Conservation (phyloP, 371 early-diverging fungal genomes). For the Vairimorpha ceranae region DNA sequence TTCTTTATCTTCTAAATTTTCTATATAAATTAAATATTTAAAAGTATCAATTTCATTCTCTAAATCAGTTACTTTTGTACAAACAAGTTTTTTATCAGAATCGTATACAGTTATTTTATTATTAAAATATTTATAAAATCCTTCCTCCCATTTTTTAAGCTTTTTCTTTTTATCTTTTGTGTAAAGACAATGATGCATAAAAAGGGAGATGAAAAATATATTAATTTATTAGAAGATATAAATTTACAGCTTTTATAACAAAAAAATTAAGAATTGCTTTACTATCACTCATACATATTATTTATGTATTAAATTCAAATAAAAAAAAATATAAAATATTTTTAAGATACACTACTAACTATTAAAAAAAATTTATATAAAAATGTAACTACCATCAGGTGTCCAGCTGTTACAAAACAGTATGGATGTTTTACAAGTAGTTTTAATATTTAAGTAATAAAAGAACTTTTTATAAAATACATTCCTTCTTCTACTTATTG, state of each 20-base stretch:
- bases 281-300: neutral
- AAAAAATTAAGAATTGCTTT: too few relatives aligned
- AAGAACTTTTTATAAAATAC: constrained; percentile 15
- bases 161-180: constrained; percentile 46
- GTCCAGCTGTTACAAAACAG: neutral
- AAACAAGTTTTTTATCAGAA: constrained; percentile 18
- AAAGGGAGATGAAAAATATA: neutral
- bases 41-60: constrained; percentile 35
- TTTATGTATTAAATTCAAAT: neutral
- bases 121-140: constrained; percentile 17
- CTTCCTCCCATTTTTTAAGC: constrained; percentile 43
- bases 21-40: constrained; percentile 39
- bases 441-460: neutral
- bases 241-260: too few relatives aligned
- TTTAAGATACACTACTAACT: neutral
- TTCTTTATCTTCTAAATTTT: constrained; percentile 12
- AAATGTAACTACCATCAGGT: constrained; percentile 15
- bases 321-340: neutral
- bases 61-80: neutral
- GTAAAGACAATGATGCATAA: constrained; percentile 29
- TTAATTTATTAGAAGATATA: neutral
- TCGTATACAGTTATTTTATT: constrained; percentile 40
- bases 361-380: constrained; percentile 6
- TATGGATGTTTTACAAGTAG: constrained; percentile 19
- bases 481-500: constrained; percentile 9